Conservation (phyloP, 169 alveolate genomes). For the Perkinsus olseni region DNA sequence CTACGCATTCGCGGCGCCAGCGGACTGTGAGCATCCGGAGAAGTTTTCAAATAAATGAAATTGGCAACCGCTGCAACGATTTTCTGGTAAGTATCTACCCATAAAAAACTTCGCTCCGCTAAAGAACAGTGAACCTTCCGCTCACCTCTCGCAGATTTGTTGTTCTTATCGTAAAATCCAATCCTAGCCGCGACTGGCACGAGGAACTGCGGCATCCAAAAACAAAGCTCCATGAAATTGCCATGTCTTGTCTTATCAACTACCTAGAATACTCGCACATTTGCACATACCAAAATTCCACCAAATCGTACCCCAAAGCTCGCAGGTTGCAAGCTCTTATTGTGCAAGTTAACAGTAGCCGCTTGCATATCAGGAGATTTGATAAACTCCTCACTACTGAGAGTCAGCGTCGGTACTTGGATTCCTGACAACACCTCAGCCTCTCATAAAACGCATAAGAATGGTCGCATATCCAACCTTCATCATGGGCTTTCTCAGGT, state of each 20-base stretch:
- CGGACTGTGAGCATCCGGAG: background rate
- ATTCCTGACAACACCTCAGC: too few species aligned
- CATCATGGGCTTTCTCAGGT: background rate
- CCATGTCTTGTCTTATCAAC: background rate
- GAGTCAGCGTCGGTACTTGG: background rate
- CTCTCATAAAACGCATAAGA: too few species aligned
- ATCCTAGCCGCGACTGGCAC: background rate
- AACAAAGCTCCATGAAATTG: background rate
- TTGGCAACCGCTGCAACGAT: background rate
- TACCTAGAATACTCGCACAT: background rate
- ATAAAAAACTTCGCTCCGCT: background rate
- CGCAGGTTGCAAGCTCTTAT: background rate
- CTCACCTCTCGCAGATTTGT: background rate
- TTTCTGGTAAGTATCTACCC: background rate
- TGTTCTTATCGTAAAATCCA: background rate
- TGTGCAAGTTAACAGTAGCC: background rate
- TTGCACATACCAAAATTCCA: background rate
- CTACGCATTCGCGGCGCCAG: too few species aligned
- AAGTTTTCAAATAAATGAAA: background rate
- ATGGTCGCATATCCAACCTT: too few species aligned
- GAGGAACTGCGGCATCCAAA: background rate
- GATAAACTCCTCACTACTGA: background rate
- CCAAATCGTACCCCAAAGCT: background rate
- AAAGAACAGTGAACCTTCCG: background rate
- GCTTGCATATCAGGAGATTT: background rate